Evolutionary conservation across 2,329 filamentous ascomycete genomes (phyloP), one percentile per base, ranked within the genome.

Genomic region (Thelonectria olida): DNA sequence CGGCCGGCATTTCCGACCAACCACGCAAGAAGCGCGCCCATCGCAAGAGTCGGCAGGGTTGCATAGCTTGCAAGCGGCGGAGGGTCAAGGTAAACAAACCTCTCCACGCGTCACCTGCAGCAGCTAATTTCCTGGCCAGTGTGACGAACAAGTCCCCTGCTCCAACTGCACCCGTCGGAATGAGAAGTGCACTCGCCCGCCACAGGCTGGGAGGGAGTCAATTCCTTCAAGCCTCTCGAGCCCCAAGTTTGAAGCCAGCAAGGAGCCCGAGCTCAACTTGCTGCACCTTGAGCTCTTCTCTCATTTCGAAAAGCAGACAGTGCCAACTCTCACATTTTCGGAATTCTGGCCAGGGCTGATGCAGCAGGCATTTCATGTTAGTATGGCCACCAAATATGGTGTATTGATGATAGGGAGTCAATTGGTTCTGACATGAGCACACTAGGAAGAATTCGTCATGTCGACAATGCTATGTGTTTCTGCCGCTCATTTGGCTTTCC

Each of bases 41-140:
- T 39, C 53, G 53, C n/a, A 55, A 55, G 36, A 55, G 53, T 31
- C 42, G 53, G 23, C 53, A 31, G 7, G 53, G 53, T 4, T 55
- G 53, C 25, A 4, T 22, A 3, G 53, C 42, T 13, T 55, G 53
- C 53, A 55, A 55, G 17, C 27, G 20, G 7, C 53, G 53, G 7
- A 27, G 34, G 4, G 53, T 55, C n/a, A 55, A 55, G 53, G 53
- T 55, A 27, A 28, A 13, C 8, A 8, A 19, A 8, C 8, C 8
- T 6, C 7, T 31, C n/a, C 23, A 25, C 7, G 2, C 8, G 19
- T 27, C 3, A 8, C 12, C 3, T 23, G 4, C 34, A 22, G n/a
- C 15, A 10, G 20, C 52, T 47, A n/a, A 47, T 10, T 2, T 19
- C 8, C 9, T n/a, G n/a, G n/a, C 22, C n/a, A 55, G 53, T 55